Base-by-base conservation (phyloP, 139 green algal genomes). In the Spirogloea muscicola region DNA sequence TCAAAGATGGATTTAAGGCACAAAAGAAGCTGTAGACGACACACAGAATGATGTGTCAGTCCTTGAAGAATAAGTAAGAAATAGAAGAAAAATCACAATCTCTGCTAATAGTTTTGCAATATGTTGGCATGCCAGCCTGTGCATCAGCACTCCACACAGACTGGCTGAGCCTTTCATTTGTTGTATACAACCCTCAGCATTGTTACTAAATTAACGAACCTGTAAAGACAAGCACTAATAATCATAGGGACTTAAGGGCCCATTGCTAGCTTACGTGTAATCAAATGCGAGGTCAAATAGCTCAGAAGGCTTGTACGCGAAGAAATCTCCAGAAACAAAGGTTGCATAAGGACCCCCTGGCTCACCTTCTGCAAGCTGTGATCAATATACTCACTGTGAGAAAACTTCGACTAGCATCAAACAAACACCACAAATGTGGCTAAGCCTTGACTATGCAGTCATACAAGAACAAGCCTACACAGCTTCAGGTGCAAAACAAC, bases 241-340 rank as follows among this genome's bases (percentile, higher is more conserved):
- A n/a, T n/a, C n/a, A n/a, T n/a, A n/a, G n/a, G n/a, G n/a, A n/a
- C n/a, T n/a, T n/a, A n/a, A n/a, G n/a, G n/a, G n/a, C n/a, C n/a
- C n/a, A n/a, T n/a, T n/a, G n/a, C n/a, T n/a, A n/a, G 39, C 36
- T 64, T 41, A 79, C 70, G 70, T 72, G 70, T 72, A 79, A 27
- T 79, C 70, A 43, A 79, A 79, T 38, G 73, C 61, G 27, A 64
- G 42, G 25, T 79, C 36, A 40, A 79, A 79, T 13, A 59, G 70
- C 25, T 38, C 7, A 3, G 10, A 21, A 1, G 57, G 70, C 13
- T 40, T 63, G 59, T 63, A 79, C 27, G 34, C 2, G 31, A 79
- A 79, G 13, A 72, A 79, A 37, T 79, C 34, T 1, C 13, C 70
- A 37, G n/a, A 29, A 7, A 62, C 34, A 66, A 79, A 79, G 10